phyloP scores from a whole-genome alignment of 1,139 yeast species.

The Candida tetrigidarum region DNA sequence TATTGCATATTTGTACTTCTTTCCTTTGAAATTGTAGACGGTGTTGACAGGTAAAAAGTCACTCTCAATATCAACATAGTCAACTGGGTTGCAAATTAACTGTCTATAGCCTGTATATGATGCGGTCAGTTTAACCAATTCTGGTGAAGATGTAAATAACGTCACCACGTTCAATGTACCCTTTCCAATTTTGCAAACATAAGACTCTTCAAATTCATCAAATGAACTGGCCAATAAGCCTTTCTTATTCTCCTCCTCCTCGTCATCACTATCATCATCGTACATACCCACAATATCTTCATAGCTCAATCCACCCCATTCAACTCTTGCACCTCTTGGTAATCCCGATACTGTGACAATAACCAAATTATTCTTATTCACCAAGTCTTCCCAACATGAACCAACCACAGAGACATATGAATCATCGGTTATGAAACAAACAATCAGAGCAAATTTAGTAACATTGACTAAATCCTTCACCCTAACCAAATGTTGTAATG shows the following conservation, averaged over 20 bases:
- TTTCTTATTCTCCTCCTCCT: constrained; percentile 10
- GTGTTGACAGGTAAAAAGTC: constrained; percentile 33
- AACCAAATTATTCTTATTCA: constrained; percentile 39
- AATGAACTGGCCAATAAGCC: background rate
- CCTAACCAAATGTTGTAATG: constrained; percentile 77
- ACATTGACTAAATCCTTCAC: constrained; percentile 61
- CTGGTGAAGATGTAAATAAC: constrained; percentile 23
- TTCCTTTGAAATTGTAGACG: constrained; percentile 25
- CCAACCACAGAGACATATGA: constrained; percentile 30
- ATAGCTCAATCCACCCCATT: constrained; percentile 74
- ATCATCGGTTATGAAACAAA: constrained; percentile 55
- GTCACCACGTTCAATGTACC: constrained; percentile 15
- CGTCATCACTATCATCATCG: constrained; percentile 43
- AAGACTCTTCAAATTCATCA: constrained; percentile 16
- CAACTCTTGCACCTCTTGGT: constrained; percentile 74
- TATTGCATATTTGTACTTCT: constrained; percentile 24
- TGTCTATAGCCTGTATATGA: constrained; percentile 14
- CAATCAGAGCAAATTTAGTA: constrained; percentile 44
- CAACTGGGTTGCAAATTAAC: constrained; percentile 11
- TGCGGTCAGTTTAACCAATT: constrained; percentile 13
- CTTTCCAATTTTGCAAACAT: constrained; percentile 17
- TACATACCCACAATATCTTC: constrained; percentile 39
- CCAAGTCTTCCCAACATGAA: constrained; percentile 15
- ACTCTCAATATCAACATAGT: constrained; percentile 1
- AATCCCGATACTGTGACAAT: constrained; percentile 63